phyloP scores from a whole-genome alignment of 1,139 yeast genomes.

The Eremothecium sinecaudum region DNA sequence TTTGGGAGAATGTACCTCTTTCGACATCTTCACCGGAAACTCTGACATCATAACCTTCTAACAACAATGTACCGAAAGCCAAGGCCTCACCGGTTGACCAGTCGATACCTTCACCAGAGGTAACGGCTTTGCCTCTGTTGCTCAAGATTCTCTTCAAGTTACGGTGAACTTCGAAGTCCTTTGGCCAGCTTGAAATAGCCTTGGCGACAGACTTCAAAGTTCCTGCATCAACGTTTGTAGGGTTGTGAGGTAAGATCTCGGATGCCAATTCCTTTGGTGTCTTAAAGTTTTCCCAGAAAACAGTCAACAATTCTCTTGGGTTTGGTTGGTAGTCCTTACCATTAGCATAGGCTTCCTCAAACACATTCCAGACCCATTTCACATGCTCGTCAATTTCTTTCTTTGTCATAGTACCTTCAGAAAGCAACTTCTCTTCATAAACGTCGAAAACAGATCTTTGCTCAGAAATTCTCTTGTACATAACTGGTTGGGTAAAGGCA shows the following conservation, averaged over 20 bases:
- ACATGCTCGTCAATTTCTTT: constrained; percentile 93
- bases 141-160: constrained; percentile 91
- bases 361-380: constrained; percentile 93
- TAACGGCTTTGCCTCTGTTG: constrained; percentile 78
- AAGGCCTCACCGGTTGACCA: constrained; percentile 99
- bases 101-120: constrained; percentile 88
- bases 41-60: constrained; percentile 95
- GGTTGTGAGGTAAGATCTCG: constrained; percentile 90
- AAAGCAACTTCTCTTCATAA: constrained; percentile 68
- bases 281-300: constrained; percentile 98
- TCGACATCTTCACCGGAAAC: constrained; percentile 99
- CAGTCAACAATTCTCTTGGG: constrained; percentile 94
- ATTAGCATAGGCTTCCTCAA: constrained; percentile 81
- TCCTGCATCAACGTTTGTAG: constrained; percentile 78
- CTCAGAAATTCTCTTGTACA: constrained; percentile 85
- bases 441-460: constrained; percentile 83
- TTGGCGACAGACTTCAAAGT: constrained; percentile 70
- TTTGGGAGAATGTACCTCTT: constrained; percentile 99
- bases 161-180: constrained; percentile 83
- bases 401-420: constrained; percentile 80
- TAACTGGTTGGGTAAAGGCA: constrained; percentile 93
- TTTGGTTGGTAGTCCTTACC: constrained; percentile 88
- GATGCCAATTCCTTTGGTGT: constrained; percentile 96
- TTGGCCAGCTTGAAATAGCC: constrained; percentile 75
- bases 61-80: constrained; percentile 85